Percentiles rank a stretch among this genome's conserved stretches.
phyloP scores from a whole-genome alignment of 257 asterid genomes.

The Solanum virginianum region DNA sequence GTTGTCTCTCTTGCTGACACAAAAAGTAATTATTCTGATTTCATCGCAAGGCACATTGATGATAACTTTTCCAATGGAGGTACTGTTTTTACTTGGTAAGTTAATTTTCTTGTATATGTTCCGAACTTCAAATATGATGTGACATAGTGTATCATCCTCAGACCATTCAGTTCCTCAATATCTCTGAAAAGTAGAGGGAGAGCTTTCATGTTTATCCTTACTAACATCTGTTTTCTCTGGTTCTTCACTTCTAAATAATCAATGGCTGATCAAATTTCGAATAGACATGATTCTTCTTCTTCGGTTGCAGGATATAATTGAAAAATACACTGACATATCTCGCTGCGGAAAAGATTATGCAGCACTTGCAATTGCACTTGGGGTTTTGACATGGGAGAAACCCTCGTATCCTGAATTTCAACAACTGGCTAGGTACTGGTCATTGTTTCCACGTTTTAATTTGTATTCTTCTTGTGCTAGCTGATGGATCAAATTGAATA shows the following conservation, averaged over 20 bases:
- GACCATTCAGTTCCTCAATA: not conserved
- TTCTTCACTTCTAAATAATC: not conserved
- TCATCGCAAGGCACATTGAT: not conserved
- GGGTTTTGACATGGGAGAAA: slow-evolving; percentile 82
- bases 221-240: not conserved
- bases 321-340: slow-evolving; percentile 52
- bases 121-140: not conserved
- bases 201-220: not conserved
- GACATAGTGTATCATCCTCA: not conserved
- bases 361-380: slow-evolving; percentile 78
- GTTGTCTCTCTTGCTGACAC: not conserved
- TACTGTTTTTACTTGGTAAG: not conserved
- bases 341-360: slow-evolving; percentile 54
- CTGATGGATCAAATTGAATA: not conserved
- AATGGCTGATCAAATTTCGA: not conserved
- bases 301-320: slow-evolving; percentile 54
- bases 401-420: slow-evolving; percentile 72
- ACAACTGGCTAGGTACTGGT: slow-evolving; percentile 44
- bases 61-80: not conserved
- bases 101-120: not conserved
- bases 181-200: not conserved
- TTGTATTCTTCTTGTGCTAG: not conserved
- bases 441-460: not conserved
- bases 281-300: not conserved
- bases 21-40: not conserved